Conservation (phyloP, 768 basidiomycete species). For the Pulveroboletus sp. region DNA sequence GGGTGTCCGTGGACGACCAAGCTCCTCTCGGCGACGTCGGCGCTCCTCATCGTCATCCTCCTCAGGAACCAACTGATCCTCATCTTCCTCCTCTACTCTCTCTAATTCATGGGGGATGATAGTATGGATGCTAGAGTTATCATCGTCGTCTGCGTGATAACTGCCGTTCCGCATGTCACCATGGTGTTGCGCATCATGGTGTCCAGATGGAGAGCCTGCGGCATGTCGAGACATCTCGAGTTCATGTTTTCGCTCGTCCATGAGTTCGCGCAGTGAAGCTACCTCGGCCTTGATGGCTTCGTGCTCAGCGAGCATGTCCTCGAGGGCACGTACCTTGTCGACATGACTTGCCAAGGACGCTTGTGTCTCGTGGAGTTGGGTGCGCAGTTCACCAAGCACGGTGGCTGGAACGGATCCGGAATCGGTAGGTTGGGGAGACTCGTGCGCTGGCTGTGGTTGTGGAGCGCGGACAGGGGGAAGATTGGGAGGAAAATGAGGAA, state of each 20-base stretch:
- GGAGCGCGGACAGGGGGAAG: slow-evolving; percentile 63
- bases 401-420: slow-evolving; percentile 23
- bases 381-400: slow-evolving; percentile 61
- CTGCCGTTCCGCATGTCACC: slow-evolving; percentile 12
- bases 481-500: slow-evolving; percentile 58
- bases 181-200: slow-evolving; percentile 17
- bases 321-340: slow-evolving; percentile 79
- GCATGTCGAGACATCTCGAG: slow-evolving; percentile 28
- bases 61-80: slow-evolving; percentile 43
- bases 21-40: slow-evolving; percentile 42
- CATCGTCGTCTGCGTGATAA: slow-evolving; percentile 57
- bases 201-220: slow-evolving; percentile 23
- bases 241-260: slow-evolving; percentile 62
- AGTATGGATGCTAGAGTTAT: slow-evolving; percentile 67
- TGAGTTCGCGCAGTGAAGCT: slow-evolving; percentile 59
- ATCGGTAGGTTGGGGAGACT: slow-evolving; percentile 28
- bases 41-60: slow-evolving; percentile 48
- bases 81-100: slow-evolving; percentile 71
- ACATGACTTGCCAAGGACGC: slow-evolving; percentile 68
- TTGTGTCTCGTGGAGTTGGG: slow-evolving; percentile 83
- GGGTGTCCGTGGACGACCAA: slow-evolving; percentile 74
- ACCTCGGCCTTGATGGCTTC: slow-evolving; percentile 81
- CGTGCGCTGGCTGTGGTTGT: slow-evolving; percentile 15
- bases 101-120: slow-evolving; percentile 66
- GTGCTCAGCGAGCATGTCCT: slow-evolving; percentile 78